These are phyloP conservation scores for Leishmania amazonensis DNA, from an alignment of 208 protist species.

Conservation along the genomic window DNA sequence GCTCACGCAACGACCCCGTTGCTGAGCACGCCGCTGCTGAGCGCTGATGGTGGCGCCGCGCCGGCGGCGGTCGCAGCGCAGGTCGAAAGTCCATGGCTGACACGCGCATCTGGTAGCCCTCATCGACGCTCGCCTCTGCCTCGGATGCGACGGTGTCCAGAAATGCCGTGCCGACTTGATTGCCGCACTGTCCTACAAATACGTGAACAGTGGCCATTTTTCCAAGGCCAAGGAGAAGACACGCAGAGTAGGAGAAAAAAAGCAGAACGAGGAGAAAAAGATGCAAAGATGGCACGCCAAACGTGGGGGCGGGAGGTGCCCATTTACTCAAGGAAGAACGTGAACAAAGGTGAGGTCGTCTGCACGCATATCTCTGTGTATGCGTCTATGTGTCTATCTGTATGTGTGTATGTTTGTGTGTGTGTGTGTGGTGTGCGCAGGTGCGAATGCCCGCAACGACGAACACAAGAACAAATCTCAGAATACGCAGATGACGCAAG, in stretches of 20 bases:
- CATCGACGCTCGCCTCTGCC: constrained; percentile 44
- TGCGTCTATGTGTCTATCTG: neutral
- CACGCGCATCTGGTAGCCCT: constrained; percentile 58
- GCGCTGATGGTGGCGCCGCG: constrained; percentile 1
- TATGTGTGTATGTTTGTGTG: neutral
- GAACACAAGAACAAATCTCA: neutral
- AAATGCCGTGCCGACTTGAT: constrained; percentile 86
- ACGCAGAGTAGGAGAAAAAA: neutral
- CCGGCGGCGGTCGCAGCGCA: constrained; percentile 8
- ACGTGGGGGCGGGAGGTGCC: neutral
- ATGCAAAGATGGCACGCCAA: neutral
- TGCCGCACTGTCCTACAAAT: constrained; percentile 92
- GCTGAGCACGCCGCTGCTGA: neutral
- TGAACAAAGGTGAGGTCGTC: no score
- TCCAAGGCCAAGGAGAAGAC: neutral
- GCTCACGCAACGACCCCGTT: neutral
- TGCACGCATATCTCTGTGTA: neutral
- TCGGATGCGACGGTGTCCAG: constrained; percentile 64
- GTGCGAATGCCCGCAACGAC: neutral
- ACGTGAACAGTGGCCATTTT: constrained; percentile 71
- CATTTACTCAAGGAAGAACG: neutral
- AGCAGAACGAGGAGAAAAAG: neutral
- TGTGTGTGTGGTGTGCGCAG: neutral
- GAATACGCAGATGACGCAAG: neutral
- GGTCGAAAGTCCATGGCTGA: constrained; percentile 66